These are phyloP conservation scores for Clonostachys sp. DNA, from an alignment of 2,329 filamentous ascomycete species.

Conservation along the genomic window DNA sequence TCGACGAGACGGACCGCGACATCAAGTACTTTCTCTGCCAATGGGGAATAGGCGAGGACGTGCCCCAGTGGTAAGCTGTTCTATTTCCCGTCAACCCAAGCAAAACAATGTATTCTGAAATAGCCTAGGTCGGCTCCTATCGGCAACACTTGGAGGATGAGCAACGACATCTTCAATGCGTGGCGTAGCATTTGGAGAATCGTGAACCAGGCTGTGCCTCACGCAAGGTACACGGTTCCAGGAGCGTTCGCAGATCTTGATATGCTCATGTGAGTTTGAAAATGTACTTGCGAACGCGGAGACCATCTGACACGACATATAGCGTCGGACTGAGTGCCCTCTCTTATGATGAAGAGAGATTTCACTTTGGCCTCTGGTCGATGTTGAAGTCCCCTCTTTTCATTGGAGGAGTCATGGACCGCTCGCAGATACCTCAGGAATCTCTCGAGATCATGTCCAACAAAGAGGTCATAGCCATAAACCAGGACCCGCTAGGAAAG, in stretches of 20 bases:
- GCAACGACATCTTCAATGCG: slow-evolving; percentile 46
- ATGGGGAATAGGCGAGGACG: slow-evolving; percentile 44
- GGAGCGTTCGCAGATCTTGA: slow-evolving; percentile 48
- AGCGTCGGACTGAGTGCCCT: slow-evolving; percentile 41
- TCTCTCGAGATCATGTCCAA: slow-evolving; percentile 42
- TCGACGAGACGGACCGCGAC: slow-evolving; percentile 29
- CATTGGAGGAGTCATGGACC: slow-evolving; percentile 37
- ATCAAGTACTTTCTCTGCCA: slow-evolving; percentile 47
- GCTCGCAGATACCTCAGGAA: slow-evolving; percentile 23
- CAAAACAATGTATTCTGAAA: background rate
- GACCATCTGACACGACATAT: background rate
- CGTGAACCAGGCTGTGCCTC: slow-evolving; percentile 44
- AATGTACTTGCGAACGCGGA: background rate
- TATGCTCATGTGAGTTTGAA: slow-evolving; percentile 37
- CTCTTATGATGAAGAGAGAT: slow-evolving; percentile 39
- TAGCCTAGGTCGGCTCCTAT: slow-evolving; percentile 28
- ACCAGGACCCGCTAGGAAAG: slow-evolving; percentile 48
- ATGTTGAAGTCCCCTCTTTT: slow-evolving; percentile 45
- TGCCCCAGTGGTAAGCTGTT: slow-evolving; percentile 31
- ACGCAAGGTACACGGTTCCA: slow-evolving; percentile 32
- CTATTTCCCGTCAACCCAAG: background rate
- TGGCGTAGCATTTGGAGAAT: slow-evolving; percentile 48
- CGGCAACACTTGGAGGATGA: slow-evolving; percentile 44
- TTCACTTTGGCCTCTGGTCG: slow-evolving; percentile 48
- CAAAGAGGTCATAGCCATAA: slow-evolving; percentile 50